Conservation (phyloP, 495 filamentous ascomycete species). For the Melanomma pulvis-pyrius region DNA sequence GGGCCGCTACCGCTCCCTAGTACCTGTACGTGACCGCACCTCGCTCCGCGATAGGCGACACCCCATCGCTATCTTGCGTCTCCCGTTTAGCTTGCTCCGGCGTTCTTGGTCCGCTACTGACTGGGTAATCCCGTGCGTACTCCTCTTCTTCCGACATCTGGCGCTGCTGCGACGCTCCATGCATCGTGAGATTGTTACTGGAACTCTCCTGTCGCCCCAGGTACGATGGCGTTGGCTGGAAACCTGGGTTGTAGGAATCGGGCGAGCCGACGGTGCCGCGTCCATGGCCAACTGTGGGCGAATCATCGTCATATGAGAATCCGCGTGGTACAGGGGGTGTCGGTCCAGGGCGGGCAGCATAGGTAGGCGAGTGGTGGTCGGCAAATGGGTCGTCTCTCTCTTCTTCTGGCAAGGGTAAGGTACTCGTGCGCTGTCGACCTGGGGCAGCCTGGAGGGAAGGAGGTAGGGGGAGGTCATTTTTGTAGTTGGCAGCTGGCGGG, state of each 20-base stretch:
- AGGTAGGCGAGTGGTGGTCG: constrained; percentile 37
- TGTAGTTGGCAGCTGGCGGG: constrained; percentile 4
- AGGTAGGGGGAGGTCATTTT: constrained; percentile 31
- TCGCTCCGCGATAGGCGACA: constrained; percentile 37
- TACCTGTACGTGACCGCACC: constrained; percentile 35
- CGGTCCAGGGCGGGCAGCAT: constrained; percentile 23
- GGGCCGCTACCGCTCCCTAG: constrained; percentile 3
- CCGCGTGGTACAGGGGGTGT: constrained; percentile 11
- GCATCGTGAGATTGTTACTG: constrained; percentile 33
- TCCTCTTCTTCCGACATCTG: constrained; percentile 33
- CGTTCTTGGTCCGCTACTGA: constrained; percentile 28
- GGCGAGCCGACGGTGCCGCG: constrained; percentile 1
- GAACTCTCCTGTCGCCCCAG: constrained; percentile 34
- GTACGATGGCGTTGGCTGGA: constrained; percentile 27
- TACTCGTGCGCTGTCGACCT: constrained; percentile 12
- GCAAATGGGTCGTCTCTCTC: constrained; percentile 39
- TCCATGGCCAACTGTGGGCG: background rate
- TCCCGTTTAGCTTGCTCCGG: constrained; percentile 25
- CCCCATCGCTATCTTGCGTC: constrained; percentile 28
- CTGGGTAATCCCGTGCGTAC: constrained; percentile 35
- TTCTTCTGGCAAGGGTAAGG: background rate
- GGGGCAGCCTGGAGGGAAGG: constrained; percentile 30
- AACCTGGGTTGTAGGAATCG: constrained; percentile 25
- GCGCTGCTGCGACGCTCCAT: constrained; percentile 19
- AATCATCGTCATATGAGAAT: background rate